These are phyloP conservation scores for Penicillium glabrum DNA, from an alignment of 2,329 filamentous ascomycete species.

Conservation along the genomic window DNA sequence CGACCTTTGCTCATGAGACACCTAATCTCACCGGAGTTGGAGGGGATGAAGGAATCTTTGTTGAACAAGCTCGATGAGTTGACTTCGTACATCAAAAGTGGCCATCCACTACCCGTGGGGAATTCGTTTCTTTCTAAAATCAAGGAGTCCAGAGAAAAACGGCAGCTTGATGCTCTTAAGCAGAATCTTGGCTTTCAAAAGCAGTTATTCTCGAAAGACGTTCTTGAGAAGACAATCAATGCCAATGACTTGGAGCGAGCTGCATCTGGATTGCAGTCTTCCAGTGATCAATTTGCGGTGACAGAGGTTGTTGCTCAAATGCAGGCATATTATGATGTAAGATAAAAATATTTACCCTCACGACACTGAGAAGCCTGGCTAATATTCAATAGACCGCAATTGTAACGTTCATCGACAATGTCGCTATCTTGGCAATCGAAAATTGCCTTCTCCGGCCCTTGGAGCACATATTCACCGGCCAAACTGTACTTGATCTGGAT, in stretches of 20 bases:
- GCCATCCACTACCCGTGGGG: constrained; percentile 25
- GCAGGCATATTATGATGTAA: constrained; percentile 24
- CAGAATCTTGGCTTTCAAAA: neutral
- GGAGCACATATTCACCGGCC: constrained; percentile 43
- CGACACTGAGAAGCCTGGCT: no score
- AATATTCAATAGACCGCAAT: constrained; percentile 30
- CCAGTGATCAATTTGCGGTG: constrained; percentile 33
- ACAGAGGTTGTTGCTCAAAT: constrained; percentile 45
- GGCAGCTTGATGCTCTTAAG: constrained; percentile 6
- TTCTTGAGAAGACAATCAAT: neutral
- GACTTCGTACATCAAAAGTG: constrained; percentile 18
- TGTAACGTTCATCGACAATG: constrained; percentile 49
- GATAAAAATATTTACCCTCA: neutral
- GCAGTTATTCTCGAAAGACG: rapidly evolving
- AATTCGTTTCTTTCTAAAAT: constrained; percentile 13
- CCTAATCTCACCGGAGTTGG: constrained; percentile 24
- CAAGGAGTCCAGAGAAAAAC: constrained; percentile 2
- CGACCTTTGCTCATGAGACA: constrained; percentile 14
- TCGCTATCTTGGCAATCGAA: constrained; percentile 51
- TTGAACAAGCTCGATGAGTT: constrained; percentile 26
- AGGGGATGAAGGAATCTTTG: constrained; percentile 17
- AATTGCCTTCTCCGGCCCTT: constrained; percentile 49
- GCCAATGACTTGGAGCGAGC: neutral
- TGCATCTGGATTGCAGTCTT: neutral
- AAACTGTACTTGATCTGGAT: constrained; percentile 36